Percentiles rank a stretch among this genome's conserved stretches.
Conservation (phyloP, 495 filamentous ascomycete genomes). For the Mytilinidion resinicola region DNA sequence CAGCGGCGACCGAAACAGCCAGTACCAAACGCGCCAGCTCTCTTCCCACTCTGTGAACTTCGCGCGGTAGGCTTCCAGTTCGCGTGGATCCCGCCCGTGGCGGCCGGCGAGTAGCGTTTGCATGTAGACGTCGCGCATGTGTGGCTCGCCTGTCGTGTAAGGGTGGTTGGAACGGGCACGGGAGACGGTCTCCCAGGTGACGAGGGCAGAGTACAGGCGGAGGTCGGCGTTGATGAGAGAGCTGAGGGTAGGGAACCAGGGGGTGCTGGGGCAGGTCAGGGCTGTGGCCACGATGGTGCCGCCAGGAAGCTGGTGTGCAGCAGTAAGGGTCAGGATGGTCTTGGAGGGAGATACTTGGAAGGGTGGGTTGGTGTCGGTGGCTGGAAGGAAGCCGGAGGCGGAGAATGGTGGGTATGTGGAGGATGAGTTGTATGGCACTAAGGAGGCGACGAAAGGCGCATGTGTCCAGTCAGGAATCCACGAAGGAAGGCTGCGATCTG, state of each 20-base stretch:
- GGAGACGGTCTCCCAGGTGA: background rate
- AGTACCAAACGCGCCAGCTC: background rate
- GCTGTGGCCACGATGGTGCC: background rate
- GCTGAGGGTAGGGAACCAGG: background rate
- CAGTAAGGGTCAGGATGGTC: background rate
- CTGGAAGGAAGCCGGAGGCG: background rate
- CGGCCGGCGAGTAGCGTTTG: background rate
- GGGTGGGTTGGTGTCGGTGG: background rate
- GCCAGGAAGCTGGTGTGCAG: too few species aligned
- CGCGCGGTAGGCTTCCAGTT: background rate
- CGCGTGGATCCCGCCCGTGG: background rate
- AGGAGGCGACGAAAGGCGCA: background rate
- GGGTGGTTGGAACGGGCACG: background rate
- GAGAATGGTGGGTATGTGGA: too few species aligned
- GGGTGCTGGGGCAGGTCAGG: background rate
- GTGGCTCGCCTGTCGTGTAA: background rate
- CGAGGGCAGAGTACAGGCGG: background rate
- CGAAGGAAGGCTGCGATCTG: background rate
- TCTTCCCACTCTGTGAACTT: background rate
- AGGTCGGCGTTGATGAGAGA: background rate
- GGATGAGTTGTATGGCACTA: background rate
- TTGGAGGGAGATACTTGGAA: background rate
- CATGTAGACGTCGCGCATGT: background rate
- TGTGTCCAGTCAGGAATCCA: slow-evolving; percentile 2
- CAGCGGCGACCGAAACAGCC: background rate